phyloP scores from a whole-genome alignment of 2,329 filamentous ascomycete genomes.

The Plectosphaerella cucumerina region DNA sequence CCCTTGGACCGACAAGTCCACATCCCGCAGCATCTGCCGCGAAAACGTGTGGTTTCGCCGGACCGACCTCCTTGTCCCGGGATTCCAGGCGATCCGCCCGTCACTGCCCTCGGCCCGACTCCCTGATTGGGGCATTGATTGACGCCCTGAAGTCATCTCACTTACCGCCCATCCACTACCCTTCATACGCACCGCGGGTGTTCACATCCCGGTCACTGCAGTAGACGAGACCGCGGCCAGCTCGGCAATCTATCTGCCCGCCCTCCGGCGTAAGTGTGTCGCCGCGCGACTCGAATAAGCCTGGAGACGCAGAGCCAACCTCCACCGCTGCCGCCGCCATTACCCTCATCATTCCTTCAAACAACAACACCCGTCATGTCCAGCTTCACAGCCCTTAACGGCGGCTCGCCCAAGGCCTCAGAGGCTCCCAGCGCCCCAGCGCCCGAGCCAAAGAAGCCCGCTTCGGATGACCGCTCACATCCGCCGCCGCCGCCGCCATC shows the following conservation, averaged over 20 bases:
- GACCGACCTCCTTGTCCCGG: background rate
- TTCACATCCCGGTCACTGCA: background rate
- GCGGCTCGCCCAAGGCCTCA: conserved; percentile 39
- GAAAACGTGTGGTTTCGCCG: too few species aligned
- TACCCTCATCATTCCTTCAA: too few species aligned
- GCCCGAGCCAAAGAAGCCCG: conserved; percentile 22
- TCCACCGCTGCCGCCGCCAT: too few species aligned
- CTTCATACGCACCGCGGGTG: background rate
- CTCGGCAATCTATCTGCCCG: too few species aligned
- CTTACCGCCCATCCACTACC: background rate
- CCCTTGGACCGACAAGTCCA: too few species aligned
- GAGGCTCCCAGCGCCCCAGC: conserved; percentile 28
- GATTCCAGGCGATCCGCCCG: background rate
- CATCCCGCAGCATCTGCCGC: too few species aligned
- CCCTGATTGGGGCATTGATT: background rate
- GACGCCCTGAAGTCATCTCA: background rate
- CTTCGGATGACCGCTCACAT: conserved; percentile 27
- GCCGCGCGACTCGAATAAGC: too few species aligned
- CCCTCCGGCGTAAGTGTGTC: too few species aligned
- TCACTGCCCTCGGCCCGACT: background rate
- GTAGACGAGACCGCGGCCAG: background rate
- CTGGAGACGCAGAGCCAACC: too few species aligned
- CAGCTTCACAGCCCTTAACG: conserved; percentile 48
- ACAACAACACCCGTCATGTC: conserved; percentile 33
- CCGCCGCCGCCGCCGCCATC: conserved; percentile 3